These are phyloP conservation scores for Epithemia pelagica DNA, from an alignment of 108 stramenopile species.

Conservation along the genomic window DNA sequence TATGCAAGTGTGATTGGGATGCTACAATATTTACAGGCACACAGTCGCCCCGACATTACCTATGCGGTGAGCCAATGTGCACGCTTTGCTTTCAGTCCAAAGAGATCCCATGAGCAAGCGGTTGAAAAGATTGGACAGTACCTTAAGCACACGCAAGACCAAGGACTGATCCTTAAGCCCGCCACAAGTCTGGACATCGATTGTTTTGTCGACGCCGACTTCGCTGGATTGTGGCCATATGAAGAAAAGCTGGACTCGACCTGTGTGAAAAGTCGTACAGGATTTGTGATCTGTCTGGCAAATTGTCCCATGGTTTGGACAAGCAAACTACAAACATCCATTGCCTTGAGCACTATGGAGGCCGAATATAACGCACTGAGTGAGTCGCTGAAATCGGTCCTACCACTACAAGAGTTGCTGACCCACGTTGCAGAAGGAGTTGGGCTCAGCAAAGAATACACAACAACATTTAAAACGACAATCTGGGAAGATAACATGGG, in stretches of 20 bases:
- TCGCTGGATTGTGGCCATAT: constrained; percentile 31
- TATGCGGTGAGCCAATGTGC: constrained; percentile 31
- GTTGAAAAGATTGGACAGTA: constrained; percentile 31
- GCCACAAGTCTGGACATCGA: constrained; percentile 18
- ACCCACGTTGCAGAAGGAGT: neutral
- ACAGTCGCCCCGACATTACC: constrained; percentile 26
- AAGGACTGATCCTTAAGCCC: constrained; percentile 28
- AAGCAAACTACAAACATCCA: constrained; percentile 31
- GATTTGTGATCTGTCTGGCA: constrained; percentile 17
- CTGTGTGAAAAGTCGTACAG: constrained; percentile 25
- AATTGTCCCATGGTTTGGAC: constrained; percentile 39
- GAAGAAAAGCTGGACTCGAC: constrained; percentile 30
- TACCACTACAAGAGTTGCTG: constrained; percentile 8
- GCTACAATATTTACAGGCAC: constrained; percentile 23
- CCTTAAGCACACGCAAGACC: constrained; percentile 20
- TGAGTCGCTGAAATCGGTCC: constrained; percentile 7
- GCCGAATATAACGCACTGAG: constrained; percentile 26
- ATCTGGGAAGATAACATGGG: constrained; percentile 35
- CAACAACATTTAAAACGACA: neutral
- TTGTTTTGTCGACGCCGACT: constrained; percentile 39
- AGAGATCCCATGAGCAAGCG: constrained; percentile 27
- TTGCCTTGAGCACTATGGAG: constrained; percentile 32
- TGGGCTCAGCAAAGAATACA: neutral
- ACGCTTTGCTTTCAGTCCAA: constrained; percentile 25
- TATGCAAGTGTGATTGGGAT: constrained; percentile 23